Conservation (phyloP, 129 eudicot species). For the Logfia minima region DNA sequence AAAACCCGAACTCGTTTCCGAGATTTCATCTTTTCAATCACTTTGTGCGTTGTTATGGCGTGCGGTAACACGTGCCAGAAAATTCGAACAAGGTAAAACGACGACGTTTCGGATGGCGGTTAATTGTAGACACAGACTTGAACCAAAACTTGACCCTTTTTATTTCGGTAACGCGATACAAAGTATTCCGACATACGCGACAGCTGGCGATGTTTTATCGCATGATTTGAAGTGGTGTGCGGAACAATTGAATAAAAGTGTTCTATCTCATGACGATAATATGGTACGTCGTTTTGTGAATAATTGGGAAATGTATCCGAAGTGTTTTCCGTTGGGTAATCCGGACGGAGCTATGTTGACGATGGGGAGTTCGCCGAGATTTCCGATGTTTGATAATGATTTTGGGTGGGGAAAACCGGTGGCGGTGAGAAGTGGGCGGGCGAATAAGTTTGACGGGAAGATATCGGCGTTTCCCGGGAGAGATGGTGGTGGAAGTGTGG, state of each 20-base stretch:
- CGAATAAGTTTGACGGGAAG: slow-evolving; percentile 93
- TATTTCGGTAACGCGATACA: slow-evolving; percentile 91
- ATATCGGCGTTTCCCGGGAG: slow-evolving; percentile 85
- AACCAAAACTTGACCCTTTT: slow-evolving; percentile 65
- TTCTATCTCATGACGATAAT: slow-evolving; percentile 47
- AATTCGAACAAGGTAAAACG: slow-evolving; percentile 48
- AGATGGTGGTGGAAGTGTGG: slow-evolving; percentile 75
- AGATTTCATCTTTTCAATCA: slow-evolving; percentile 85
- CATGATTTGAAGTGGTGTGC: slow-evolving; percentile 80
- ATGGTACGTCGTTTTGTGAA: slow-evolving; percentile 55
- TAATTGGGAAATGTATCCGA: slow-evolving; percentile 78
- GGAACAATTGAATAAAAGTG: slow-evolving; percentile 63
- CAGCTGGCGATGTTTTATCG: slow-evolving; percentile 62
- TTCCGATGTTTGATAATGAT: slow-evolving; percentile 90
- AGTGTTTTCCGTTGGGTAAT: slow-evolving; percentile 81
- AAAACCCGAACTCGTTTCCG: slow-evolving; percentile 28
- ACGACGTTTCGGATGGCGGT: slow-evolving; percentile 94
- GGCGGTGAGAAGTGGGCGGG: slow-evolving; percentile 76
- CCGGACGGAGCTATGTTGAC: slow-evolving; percentile 87
- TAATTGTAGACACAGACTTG: slow-evolving; percentile 80
- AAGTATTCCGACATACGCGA: slow-evolving; percentile 68
- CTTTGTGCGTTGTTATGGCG: slow-evolving; percentile 78
- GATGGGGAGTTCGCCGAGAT: slow-evolving; percentile 89
- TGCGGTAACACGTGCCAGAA: slow-evolving; percentile 80
- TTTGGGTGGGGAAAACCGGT: slow-evolving; percentile 92